Conservation (phyloP, 2,329 filamentous ascomycete genomes). For the Venturia oleaginea region DNA sequence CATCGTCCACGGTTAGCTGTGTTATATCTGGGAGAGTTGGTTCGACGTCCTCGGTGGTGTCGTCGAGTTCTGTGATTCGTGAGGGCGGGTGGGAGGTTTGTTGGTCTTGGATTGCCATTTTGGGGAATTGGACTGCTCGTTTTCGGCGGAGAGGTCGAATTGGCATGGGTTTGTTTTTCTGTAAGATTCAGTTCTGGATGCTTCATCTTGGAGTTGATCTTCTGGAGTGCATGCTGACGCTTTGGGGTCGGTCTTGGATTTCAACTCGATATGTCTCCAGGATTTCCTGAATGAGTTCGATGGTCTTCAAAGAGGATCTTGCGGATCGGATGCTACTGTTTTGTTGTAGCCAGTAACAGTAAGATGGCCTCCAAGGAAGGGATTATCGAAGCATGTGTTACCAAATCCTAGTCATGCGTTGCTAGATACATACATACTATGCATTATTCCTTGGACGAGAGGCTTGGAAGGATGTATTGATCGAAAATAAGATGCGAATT, state of each 20-base stretch:
- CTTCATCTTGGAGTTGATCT: neutral
- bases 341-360: too few relatives aligned
- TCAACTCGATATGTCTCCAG: too few relatives aligned
- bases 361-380: too few relatives aligned
- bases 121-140: constrained; percentile 8
- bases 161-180: constrained; percentile 4
- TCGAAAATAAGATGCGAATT: too few relatives aligned
- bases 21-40: neutral
- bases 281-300: neutral
- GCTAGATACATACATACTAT: too few relatives aligned
- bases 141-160: constrained; percentile 9
- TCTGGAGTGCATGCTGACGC: neutral
- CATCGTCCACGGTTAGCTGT: neutral
- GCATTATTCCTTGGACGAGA: too few relatives aligned
- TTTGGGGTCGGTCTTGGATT: neutral
- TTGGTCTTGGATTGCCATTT: constrained; percentile 4
- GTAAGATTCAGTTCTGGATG: neutral
- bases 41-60: neutral
- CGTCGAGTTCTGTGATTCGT: constrained; percentile 3
- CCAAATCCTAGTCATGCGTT: too few relatives aligned
- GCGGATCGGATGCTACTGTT: neutral
- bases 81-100: neutral
- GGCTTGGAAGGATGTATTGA: too few relatives aligned
- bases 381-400: too few relatives aligned
- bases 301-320: neutral